Percentiles rank a stretch among this genome's conserved stretches.
These are phyloP conservation scores for Cicer judaicum DNA, from an alignment of 306 rosid species.

Conservation along the genomic window DNA sequence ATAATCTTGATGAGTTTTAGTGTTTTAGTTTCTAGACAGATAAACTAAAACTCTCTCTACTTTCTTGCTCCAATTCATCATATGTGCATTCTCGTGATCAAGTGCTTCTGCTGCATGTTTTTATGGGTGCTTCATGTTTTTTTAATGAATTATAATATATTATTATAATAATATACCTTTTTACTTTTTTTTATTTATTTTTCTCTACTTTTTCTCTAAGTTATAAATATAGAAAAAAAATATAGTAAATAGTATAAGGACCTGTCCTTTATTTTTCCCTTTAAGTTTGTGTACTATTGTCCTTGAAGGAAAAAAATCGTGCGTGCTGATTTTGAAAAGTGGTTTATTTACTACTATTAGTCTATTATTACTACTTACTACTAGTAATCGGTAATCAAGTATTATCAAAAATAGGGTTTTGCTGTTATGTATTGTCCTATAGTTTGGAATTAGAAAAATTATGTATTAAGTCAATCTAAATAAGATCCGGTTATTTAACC, in stretches of 20 bases:
- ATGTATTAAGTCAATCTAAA: constrained; percentile 2
- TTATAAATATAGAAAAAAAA: no score
- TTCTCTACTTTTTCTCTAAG: not conserved
- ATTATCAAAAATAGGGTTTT: not conserved
- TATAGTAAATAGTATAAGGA: not conserved
- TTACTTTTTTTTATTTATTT: not conserved
- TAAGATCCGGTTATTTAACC: not conserved
- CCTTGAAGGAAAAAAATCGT: not conserved
- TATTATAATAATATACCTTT: not conserved
- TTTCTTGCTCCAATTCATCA: not conserved
- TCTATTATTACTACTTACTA: not conserved
- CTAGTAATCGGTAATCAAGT: not conserved
- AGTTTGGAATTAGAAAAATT: not conserved
- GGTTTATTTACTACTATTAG: constrained; percentile 16
- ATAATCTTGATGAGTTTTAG: not conserved
- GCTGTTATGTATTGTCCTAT: not conserved
- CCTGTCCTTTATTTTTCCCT: not conserved
- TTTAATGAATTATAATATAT: not conserved
- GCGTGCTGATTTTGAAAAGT: constrained; percentile 16
- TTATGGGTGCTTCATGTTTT: not conserved
- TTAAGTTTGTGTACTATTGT: not conserved
- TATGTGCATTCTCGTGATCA: not conserved
- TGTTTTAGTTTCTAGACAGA: not conserved
- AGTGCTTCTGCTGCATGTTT: not conserved
- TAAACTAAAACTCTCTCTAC: not conserved